Base-by-base conservation (phyloP, 163 green algal species). In the Chlorella variabilis region DNA sequence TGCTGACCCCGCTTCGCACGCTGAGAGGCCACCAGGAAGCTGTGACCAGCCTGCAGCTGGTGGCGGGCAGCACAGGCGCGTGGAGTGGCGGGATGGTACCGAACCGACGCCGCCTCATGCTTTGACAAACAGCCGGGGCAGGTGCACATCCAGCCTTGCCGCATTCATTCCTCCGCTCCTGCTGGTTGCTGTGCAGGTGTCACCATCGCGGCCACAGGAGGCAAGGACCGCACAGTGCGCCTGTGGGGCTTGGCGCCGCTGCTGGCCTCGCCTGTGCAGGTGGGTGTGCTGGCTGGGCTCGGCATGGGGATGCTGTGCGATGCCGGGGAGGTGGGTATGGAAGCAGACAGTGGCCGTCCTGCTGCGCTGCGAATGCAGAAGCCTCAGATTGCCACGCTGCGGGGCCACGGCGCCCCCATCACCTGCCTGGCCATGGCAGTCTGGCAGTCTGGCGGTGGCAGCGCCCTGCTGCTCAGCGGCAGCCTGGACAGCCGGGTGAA, bases 1-100 rank as follows among this genome's bases (percentile, higher is more conserved):
- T 83, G 77, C 77, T 83, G 56, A 83, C 77, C 45, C 77, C 77
- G 38, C 42, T 73, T 33, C 62, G 77, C 62, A 83, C 77, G 77
- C 77, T 83, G 62, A 36, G 77, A 45, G 77, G 77, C 2, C 77
- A 83, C 48, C 48, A 58, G 38, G 77, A 83, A 49, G 62, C 77
- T 51, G 62, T 83, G 33, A 83, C 77, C 34, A 39, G 65, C 77
- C 45, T 83, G 63, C 63, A 83, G 63, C 48, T 83, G n/a, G 29
- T 83, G 41, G 27, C 61, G 7, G 65, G 62, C 62, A 75, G 45
- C 62, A 82, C 75, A 56, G 75, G 75, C 75, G 39, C 21, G 68
- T 11, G 45, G 74, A 3, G 58, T 4, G 7, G n/a, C 27, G 8
- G 73, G 36, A 21, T 8, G 0, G n/a, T 20, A 17, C 2, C 21